A percentile compares a stretch with the other conserved stretches of the same genome.
Evolutionary conservation across 495 filamentous ascomycete genomes (phyloP).

Genomic region (Rhypophila decipiens): DNA sequence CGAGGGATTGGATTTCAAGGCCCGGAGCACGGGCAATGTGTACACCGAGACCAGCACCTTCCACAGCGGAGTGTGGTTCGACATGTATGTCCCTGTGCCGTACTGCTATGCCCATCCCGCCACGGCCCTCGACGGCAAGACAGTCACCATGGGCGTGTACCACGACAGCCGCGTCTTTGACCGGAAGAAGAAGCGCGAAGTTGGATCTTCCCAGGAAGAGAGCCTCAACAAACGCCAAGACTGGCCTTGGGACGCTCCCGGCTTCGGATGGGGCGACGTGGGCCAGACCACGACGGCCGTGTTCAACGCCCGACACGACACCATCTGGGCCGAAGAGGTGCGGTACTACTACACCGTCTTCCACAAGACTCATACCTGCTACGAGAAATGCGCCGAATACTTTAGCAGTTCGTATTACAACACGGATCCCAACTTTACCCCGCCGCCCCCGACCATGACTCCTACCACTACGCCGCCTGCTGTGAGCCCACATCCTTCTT

Average conservation of each 20-base stretch:
- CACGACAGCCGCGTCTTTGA: neutral
- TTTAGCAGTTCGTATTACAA: slow-evolving; percentile 1
- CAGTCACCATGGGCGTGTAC: neutral
- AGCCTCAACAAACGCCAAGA: no score
- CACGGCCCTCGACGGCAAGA: neutral
- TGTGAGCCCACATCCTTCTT: no score
- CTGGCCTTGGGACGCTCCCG: no score
- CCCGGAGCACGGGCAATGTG: neutral
- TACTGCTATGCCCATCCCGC: neutral
- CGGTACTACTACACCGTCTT: neutral
- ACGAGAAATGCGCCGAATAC: slow-evolving; percentile 1
- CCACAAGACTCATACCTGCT: slow-evolving; percentile 6
- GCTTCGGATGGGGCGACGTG: no score
- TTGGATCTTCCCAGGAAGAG: no score
- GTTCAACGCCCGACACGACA: neutral
- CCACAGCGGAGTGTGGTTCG: neutral
- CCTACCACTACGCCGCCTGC: no score
- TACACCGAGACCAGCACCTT: neutral
- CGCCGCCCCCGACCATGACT: no score
- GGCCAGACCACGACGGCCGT: neutral
- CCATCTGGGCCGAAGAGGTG: neutral
- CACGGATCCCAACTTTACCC: neutral
- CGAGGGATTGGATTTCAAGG: neutral
- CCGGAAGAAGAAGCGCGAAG: no score
- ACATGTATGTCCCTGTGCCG: no score